Base-by-base conservation (phyloP, 2,329 filamentous ascomycete genomes). In the Dothideomycetes sp. region DNA sequence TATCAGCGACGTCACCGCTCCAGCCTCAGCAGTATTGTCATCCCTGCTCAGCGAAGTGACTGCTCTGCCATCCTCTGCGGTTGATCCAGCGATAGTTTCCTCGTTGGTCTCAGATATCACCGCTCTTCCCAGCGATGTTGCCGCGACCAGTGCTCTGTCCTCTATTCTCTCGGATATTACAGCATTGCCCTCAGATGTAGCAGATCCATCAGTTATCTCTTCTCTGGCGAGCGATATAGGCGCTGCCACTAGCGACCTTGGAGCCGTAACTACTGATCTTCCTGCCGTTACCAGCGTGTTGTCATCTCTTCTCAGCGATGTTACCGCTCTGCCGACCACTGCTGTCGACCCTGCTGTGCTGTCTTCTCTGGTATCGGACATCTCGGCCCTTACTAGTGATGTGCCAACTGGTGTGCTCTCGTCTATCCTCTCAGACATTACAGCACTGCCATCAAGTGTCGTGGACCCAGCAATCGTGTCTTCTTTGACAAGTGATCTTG, bases 151-250 rank as follows among this genome's bases (percentile, higher is more conserved):
- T 15, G 30, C 10, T 3, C 18, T 34, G 10, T 27, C 19, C 3
- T 38, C 37, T 4, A 31, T 40, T 5, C 8, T 18, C 4, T 34
- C 31, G 9, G 19, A 39, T 3, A 34, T 39, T 5, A 34, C 37
- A 4, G 27, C 29, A n/a, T 9, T 32, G 4, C 27, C 36, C 14
- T 16, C 19, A 5, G 18, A n/a, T n/a, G n/a, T n/a, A n/a, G n/a
- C n/a, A n/a, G n/a, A n/a, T n/a, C n/a, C 34, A 15, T 36, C 34
- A 16, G 9, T 36, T n/a, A 37, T 11, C 16, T 37, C 35, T 11
- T 17, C 24, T 9, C 8, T 18, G 17, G 33, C 33, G 18, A 35
- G 18, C 24, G 24, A 7, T 8, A 15, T 5, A 10, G 31, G 10
- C 14, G 5, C n/a, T 14, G 12, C 31, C 7, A 29, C 24, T 12